A percentile compares a stretch with the other conserved stretches of the same genome.
Evolutionary conservation across 495 filamentous ascomycete species (phyloP).

Genomic region (Penicillium psychrofluorescens): DNA sequence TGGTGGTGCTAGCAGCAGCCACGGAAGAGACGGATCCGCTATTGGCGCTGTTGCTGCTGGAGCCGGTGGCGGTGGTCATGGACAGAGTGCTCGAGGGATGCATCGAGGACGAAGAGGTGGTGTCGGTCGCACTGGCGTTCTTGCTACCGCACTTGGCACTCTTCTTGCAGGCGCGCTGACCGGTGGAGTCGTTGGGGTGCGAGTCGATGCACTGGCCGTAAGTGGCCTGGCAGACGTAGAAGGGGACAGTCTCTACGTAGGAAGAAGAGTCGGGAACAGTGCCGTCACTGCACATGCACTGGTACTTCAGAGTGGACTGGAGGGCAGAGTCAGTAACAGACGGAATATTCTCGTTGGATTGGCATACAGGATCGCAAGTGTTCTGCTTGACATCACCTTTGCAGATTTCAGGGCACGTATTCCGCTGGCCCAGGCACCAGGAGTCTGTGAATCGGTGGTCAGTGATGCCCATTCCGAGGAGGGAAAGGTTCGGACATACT

Average conservation of each 20-base stretch:
- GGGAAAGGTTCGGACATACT: slow-evolving; percentile 15
- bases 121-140: slow-evolving; percentile 31
- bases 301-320: slow-evolving; percentile 43
- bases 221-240: slow-evolving; percentile 46
- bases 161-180: slow-evolving; percentile 38
- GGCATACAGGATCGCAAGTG: slow-evolving; percentile 36
- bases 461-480: not conserved
- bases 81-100: slow-evolving; percentile 17
- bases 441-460: slow-evolving; percentile 18
- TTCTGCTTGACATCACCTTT: slow-evolving; percentile 31
- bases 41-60: slow-evolving; percentile 3
- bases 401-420: slow-evolving; percentile 42
- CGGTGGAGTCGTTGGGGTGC: slow-evolving; percentile 36
- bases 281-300: slow-evolving; percentile 48
- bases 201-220: slow-evolving; percentile 42
- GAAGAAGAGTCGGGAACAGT: slow-evolving; percentile 41
- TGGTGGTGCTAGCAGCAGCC: slow-evolving; percentile 19
- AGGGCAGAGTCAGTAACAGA: slow-evolving; percentile 2
- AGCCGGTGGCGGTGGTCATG: slow-evolving; percentile 18
- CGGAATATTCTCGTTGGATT: slow-evolving; percentile 1
- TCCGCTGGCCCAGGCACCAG: slow-evolving; percentile 40
- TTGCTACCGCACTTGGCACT: slow-evolving; percentile 37
- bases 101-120: slow-evolving; percentile 17
- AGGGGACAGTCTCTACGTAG: slow-evolving; percentile 50
- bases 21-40: slow-evolving; percentile 22